Percentiles rank a stretch among this genome's conserved stretches.
Evolutionary conservation across 495 filamentous ascomycete genomes (phyloP).

Genomic region (Aspergillus coremiiformis): DNA sequence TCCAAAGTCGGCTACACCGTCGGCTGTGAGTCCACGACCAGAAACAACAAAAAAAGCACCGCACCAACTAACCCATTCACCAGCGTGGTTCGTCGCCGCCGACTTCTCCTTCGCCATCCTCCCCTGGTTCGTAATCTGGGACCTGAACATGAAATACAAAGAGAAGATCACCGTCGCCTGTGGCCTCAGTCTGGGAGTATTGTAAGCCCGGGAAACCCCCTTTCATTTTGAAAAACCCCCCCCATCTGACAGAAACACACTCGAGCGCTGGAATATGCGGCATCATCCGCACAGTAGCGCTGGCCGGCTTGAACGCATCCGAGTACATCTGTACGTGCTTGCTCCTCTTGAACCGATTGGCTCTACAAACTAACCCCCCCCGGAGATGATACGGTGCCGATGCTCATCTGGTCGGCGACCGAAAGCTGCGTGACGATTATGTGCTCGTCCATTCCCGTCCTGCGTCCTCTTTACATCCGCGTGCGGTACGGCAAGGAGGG

Average conservation of each 20-base stretch:
- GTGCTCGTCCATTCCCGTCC: constrained; percentile 23
- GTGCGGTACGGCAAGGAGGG: constrained; percentile 19
- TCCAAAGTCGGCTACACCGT: constrained; percentile 23
- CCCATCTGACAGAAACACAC: too few species aligned
- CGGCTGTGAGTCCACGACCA: constrained; percentile 17
- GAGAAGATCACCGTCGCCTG: constrained; percentile 24
- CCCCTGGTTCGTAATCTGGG: constrained; percentile 26
- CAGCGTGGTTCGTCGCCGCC: constrained; percentile 21
- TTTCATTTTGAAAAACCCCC: too few species aligned
- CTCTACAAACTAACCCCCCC: not conserved
- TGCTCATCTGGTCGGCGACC: constrained; percentile 26
- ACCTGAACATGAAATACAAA: constrained; percentile 26
- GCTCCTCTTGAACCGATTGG: not conserved
- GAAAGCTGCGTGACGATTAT: constrained; percentile 25
- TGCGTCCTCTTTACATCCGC: constrained; percentile 22
- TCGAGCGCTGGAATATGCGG: constrained; percentile 24
- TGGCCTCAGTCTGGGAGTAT: constrained; percentile 22
- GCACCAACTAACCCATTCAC: not conserved
- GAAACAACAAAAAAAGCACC: too few species aligned
- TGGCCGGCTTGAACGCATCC: constrained; percentile 15
- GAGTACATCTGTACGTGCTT: constrained; percentile 22
- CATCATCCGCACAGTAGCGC: constrained; percentile 22
- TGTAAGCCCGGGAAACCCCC: constrained; percentile 8
- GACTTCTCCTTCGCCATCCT: constrained; percentile 25
- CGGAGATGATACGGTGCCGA: constrained; percentile 21